Percentiles rank a stretch among this genome's conserved stretches.
Evolutionary conservation across 2,329 filamentous ascomycete species (phyloP).

Genomic region (Zasmidium cellare): DNA sequence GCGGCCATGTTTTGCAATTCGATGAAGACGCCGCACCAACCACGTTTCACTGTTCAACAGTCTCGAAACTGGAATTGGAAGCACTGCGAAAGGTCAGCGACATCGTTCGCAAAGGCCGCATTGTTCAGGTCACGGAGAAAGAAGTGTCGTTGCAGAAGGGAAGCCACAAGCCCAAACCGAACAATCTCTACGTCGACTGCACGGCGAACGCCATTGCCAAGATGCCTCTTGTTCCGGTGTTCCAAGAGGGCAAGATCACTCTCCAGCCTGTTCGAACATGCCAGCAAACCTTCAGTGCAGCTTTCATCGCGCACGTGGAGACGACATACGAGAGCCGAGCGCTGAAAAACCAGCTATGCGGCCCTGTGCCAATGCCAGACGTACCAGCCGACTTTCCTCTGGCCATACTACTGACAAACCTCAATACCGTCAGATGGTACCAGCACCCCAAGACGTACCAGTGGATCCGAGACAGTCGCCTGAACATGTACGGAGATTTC

Average conservation of each 20-base stretch:
- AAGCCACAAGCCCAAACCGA: background rate
- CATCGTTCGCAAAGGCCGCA: slow-evolving; percentile 17
- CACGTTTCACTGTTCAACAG: slow-evolving; percentile 20
- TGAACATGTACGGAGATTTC: slow-evolving; percentile 14
- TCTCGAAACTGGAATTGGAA: slow-evolving; percentile 17
- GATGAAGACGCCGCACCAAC: slow-evolving; percentile 12
- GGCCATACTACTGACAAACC: slow-evolving; percentile 3
- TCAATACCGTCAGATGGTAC: slow-evolving; percentile 14
- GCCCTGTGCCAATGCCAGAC: slow-evolving; percentile 16
- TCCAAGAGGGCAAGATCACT: slow-evolving; percentile 14
- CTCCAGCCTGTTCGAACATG: slow-evolving; percentile 23
- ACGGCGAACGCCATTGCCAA: slow-evolving; percentile 15
- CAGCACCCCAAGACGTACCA: slow-evolving; percentile 6
- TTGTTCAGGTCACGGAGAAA: slow-evolving; percentile 6
- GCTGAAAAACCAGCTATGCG: slow-evolving; percentile 17
- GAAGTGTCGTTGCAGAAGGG: slow-evolving; percentile 15
- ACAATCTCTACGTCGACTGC: slow-evolving; percentile 24
- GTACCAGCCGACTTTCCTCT: slow-evolving; percentile 11
- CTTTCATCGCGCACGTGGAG: slow-evolving; percentile 23
- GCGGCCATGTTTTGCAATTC: slow-evolving; percentile 8
- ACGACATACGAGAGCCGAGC: slow-evolving; percentile 11
- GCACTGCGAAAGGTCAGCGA: slow-evolving; percentile 15
- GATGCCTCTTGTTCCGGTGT: slow-evolving; percentile 11
- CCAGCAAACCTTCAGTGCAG: slow-evolving; percentile 24
- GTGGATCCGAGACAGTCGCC: slow-evolving; percentile 12